Percentiles rank a stretch among this genome's conserved stretches.
Conservation (phyloP, 352 stramenopile species). For the Hyaloperonospora brassicae region DNA sequence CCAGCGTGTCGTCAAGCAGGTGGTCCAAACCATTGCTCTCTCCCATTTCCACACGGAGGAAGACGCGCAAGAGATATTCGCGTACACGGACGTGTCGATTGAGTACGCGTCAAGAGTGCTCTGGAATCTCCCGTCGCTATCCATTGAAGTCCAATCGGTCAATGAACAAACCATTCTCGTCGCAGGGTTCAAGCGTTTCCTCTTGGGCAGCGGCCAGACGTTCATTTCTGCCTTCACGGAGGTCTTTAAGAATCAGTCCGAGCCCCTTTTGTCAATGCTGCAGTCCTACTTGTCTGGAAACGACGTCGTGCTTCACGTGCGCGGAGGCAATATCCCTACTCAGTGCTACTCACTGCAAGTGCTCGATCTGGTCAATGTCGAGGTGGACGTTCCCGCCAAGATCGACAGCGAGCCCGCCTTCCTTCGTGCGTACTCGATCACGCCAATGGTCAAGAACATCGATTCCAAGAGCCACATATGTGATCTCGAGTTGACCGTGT, state of each 20-base stretch:
- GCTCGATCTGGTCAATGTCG: conserved; percentile 51
- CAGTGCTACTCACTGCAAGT: conserved; percentile 64
- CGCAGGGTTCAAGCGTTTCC: conserved; percentile 62
- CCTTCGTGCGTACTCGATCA: conserved; percentile 51
- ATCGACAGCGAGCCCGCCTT: conserved; percentile 67
- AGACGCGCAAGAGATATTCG: conserved; percentile 55
- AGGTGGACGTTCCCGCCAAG: conserved; percentile 54
- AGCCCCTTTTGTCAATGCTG: conserved; percentile 59
- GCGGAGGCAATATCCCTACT: conserved; percentile 38
- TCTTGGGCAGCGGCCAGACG: conserved; percentile 56
- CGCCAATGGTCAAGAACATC: conserved; percentile 59
- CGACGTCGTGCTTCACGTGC: conserved; percentile 52
- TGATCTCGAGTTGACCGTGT: conserved; percentile 57
- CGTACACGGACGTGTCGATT: conserved; percentile 76
- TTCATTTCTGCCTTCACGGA: conserved; percentile 76
- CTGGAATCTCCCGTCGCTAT: conserved; percentile 73
- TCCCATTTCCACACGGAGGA: conserved; percentile 61
- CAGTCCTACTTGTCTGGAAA: conserved; percentile 59
- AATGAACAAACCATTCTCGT: conserved; percentile 40
- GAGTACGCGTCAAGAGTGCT: conserved; percentile 47
- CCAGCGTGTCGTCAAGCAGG: conserved; percentile 44
- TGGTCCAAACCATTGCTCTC: conserved; percentile 69
- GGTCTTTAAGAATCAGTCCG: conserved; percentile 51
- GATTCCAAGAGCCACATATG: conserved; percentile 68
- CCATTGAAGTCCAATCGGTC: conserved; percentile 40